phyloP scores from a whole-genome alignment of 331 rosid genomes.

The Acacia concinna region DNA sequence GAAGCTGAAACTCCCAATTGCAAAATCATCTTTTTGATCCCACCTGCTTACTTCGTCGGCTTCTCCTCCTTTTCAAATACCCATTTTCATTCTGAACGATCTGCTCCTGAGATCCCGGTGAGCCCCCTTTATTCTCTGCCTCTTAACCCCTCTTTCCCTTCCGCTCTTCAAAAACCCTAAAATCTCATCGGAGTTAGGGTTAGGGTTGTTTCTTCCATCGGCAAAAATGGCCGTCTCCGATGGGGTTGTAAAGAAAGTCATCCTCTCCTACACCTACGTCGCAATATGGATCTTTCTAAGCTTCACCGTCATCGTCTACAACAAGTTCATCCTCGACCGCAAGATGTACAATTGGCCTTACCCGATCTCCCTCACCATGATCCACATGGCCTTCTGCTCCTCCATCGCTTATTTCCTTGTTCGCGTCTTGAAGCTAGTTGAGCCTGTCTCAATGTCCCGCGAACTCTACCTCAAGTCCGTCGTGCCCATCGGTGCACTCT shows the following conservation, averaged over 20 bases:
- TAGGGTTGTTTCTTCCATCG: background rate
- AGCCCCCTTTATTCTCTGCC: background rate
- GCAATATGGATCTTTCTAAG: slow-evolving; percentile 25
- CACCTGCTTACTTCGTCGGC: background rate
- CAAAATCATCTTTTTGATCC: background rate
- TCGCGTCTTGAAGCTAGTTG: slow-evolving; percentile 16
- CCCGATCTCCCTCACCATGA: slow-evolving; percentile 23
- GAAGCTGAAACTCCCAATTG: background rate
- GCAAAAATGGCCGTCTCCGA: slow-evolving; percentile 19
- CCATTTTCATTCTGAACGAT: background rate
- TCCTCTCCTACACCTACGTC: slow-evolving; percentile 21
- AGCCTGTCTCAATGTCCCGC: slow-evolving; percentile 19
- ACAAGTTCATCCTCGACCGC: slow-evolving; percentile 23
- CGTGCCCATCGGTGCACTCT: slow-evolving; percentile 23
- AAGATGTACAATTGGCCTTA: slow-evolving; percentile 27
- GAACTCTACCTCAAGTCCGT: slow-evolving; percentile 11
- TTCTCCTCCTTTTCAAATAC: background rate
- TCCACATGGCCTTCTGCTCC: slow-evolving; percentile 29
- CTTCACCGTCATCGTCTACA: slow-evolving; percentile 21
- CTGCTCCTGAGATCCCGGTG: background rate
- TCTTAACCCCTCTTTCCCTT: background rate
- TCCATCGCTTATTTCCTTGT: slow-evolving; percentile 17
- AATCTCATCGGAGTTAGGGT: background rate
- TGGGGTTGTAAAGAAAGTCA: slow-evolving; percentile 20
- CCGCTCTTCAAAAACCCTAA: background rate